Evolutionary conservation across 2,329 filamentous ascomycete genomes (phyloP), one percentile per base, ranked within the genome.

Genomic region (Nannizzia gypsea): DNA sequence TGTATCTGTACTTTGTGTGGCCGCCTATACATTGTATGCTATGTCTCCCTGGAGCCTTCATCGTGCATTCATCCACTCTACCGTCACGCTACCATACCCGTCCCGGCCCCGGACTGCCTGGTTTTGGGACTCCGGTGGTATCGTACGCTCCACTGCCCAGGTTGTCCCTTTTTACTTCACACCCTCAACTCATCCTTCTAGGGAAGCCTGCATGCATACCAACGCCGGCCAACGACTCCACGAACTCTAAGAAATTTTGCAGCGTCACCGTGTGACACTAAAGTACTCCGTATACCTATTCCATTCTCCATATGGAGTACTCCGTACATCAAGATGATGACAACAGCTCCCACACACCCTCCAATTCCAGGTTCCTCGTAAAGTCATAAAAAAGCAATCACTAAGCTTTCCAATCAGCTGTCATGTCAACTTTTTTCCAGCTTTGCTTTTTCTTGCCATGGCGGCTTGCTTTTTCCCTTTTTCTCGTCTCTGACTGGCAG

Each of bases 91-190:
- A 9, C 8, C 31, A 9, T 34, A 34, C 31, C 31, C 9, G 31
- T 36, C 9, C 31, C 9, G 31, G 9, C 9, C 9, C n/a, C n/a
- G n/a, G n/a, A n/a, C n/a, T 48, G 74, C 63, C 76, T 61, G 73
- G 77, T 68, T 78, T 78, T 64, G 77, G 76, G 20, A 78, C 76
- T 26, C 77, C 77, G 3, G 77, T 80, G 34, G 77, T 80, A 64
- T 80, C 77, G 63, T 80, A 80, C 61, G 75, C 76, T 60, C 77
- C 77, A 63, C 77, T 74, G 61, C 77, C 77, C 76, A 78, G 78
- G 67, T 78, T 77, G 69, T 68, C 72, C n/a, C 44, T 5, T 26
- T 26, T 24, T 24, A 4, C 44, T 26, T 50, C 44, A 50, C 44
- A 24, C 22, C 20, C 44, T 24, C 22, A 50, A 22, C 20, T 1